Conservation (phyloP, 352 stramenopile species). For the Phytophthora tubulina region DNA sequence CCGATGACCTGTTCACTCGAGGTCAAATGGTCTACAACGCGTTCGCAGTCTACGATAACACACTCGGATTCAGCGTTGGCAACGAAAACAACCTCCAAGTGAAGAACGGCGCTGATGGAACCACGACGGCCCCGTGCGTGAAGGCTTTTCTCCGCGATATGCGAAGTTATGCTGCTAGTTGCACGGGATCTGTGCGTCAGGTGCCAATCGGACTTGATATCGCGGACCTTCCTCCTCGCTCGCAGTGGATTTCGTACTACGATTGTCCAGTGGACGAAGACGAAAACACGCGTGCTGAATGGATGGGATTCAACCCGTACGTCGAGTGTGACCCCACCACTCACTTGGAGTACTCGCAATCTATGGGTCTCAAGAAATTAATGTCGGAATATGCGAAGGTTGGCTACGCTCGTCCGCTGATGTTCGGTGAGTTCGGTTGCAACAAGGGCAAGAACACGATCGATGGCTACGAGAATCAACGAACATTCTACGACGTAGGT, state of each 20-base stretch:
- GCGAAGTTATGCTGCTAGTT: conserved; percentile 55
- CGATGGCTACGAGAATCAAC: conserved; percentile 68
- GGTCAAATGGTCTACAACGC: conserved; percentile 76
- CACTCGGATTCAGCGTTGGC: conserved; percentile 61
- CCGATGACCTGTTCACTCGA: conserved; percentile 57
- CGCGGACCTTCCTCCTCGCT: conserved; percentile 64
- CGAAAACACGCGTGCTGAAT: conserved; percentile 60
- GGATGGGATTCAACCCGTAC: conserved; percentile 75
- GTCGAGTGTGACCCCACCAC: conserved; percentile 67
- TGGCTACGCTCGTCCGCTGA: conserved; percentile 62
- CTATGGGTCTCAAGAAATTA: conserved; percentile 61
- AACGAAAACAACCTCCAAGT: conserved; percentile 66
- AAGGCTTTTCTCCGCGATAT: conserved; percentile 71
- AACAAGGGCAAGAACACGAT: conserved; percentile 70
- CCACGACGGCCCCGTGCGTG: conserved; percentile 56
- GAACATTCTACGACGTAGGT: conserved; percentile 66
- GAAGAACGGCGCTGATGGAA: conserved; percentile 29
- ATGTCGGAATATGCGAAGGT: conserved; percentile 67
- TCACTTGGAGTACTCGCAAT: conserved; percentile 65
- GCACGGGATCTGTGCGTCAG: conserved; percentile 47
- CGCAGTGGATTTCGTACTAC: conserved; percentile 74
- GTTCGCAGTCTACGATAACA: conserved; percentile 81
- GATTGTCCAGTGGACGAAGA: conserved; percentile 60
- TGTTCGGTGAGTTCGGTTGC: conserved; percentile 87
- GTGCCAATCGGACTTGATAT: conserved; percentile 78